These are phyloP conservation scores for Malassezia brasiliensis DNA, from an alignment of 1,284 basidiomycete species.

Conservation along the genomic window DNA sequence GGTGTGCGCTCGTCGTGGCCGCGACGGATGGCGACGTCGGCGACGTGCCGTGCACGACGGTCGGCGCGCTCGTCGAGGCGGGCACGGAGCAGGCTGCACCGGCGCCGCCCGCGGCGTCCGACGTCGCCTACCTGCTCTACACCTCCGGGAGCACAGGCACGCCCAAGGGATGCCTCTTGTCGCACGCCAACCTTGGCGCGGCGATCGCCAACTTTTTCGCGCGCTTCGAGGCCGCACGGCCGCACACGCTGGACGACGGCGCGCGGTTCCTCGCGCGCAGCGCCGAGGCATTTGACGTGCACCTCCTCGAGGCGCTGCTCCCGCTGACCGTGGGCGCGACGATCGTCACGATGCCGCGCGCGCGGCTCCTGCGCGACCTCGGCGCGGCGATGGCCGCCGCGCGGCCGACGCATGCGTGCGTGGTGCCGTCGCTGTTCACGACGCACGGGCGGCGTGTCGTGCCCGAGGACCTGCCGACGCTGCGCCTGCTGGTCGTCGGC, in stretches of 20 bases:
- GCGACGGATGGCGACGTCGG: background rate
- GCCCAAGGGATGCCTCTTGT: conserved; percentile 40
- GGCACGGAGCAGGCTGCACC: background rate
- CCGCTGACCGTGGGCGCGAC: conserved; percentile 39
- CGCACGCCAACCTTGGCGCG: conserved; percentile 29
- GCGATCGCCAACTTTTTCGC: conserved; percentile 31
- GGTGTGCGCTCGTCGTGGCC: conserved; percentile 22
- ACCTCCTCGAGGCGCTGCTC: conserved; percentile 44
- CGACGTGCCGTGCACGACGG: background rate
- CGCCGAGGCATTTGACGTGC: conserved; percentile 46
- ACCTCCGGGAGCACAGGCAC: conserved; percentile 42
- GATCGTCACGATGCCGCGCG: conserved; percentile 38
- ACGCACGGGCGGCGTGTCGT: conserved; percentile 27
- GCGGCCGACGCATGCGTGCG: conserved; percentile 39
- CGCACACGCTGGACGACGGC: conserved; percentile 19
- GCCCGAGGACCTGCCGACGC: conserved; percentile 28
- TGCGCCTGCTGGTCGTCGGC: conserved; percentile 37
- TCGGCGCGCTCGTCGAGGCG: background rate
- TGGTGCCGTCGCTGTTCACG: conserved; percentile 45
- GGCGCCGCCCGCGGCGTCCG: conserved; percentile 2
- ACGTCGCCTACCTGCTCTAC: conserved; percentile 40
- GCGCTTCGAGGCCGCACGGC: conserved; percentile 25
- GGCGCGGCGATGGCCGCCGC: conserved; percentile 30
- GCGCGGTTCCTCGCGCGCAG: conserved; percentile 42
- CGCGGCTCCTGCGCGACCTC: conserved; percentile 35